phyloP scores from a whole-genome alignment of 2,329 filamentous ascomycete species.

The Fusarium globosum region DNA sequence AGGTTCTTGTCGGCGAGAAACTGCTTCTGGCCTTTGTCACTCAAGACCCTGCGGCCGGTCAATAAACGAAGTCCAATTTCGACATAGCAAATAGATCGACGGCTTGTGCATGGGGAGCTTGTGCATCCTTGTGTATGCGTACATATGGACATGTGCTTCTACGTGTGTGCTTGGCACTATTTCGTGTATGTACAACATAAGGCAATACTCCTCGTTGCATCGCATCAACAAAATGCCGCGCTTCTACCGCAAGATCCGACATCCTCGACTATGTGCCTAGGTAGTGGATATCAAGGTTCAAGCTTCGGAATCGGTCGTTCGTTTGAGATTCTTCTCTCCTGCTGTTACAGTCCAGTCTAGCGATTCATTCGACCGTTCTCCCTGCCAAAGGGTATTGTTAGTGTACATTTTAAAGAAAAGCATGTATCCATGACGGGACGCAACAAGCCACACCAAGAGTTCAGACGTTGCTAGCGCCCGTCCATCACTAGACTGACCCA shows the following conservation, averaged over 20 bases:
- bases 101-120: conserved; percentile 22
- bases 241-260: conserved; percentile 26
- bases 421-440: conserved; percentile 17
- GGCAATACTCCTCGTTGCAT: conserved; percentile 15
- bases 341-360: conserved; percentile 10
- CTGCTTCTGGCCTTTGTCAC: conserved; percentile 25
- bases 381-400: conserved; percentile 1
- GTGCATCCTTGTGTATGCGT: background rate
- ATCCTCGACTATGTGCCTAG: background rate
- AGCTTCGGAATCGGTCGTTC: background rate
- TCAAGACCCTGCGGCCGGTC: conserved; percentile 24
- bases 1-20: conserved; percentile 30
- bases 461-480: conserved; percentile 38
- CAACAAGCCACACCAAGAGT: conserved; percentile 33
- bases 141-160: conserved; percentile 7
- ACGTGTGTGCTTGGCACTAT: conserved; percentile 6
- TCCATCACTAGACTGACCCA: conserved; percentile 20
- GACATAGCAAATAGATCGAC: conserved; percentile 29
- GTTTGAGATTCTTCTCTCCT: background rate
- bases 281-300: conserved; percentile 6
- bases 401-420: conserved; percentile 20
- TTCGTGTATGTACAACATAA: conserved; percentile 4
- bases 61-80: conserved; percentile 19
- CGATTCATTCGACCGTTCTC: conserved; percentile 25
- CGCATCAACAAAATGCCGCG: conserved; percentile 25